These are phyloP conservation scores for Emergomyces pasteurianus DNA, from an alignment of 2,329 filamentous ascomycete genomes.

Conservation along the genomic window DNA sequence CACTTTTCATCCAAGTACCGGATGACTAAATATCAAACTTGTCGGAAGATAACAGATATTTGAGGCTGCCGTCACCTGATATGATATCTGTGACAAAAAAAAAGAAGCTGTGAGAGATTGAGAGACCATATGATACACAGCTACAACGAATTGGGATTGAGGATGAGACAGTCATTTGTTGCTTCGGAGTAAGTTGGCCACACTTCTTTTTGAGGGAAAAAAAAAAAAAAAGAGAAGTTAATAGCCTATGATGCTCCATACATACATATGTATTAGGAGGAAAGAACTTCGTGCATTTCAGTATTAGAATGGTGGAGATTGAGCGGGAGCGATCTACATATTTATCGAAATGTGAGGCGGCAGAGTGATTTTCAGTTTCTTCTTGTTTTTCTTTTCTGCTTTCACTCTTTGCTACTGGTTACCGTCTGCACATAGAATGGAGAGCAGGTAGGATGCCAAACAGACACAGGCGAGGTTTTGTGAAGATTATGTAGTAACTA, in stretches of 20 bases:
- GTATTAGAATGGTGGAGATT: background rate
- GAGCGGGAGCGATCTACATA: background rate
- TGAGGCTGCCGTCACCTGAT: conserved; percentile 57
- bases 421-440: too few relatives aligned
- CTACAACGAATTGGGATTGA: conserved; percentile 64
- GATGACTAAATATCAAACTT: conserved; percentile 86
- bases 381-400: background rate
- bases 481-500: too few relatives aligned
- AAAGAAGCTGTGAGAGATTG: conserved; percentile 59
- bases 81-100: conserved; percentile 55
- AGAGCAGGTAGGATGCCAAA: too few relatives aligned
- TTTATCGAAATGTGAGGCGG: background rate
- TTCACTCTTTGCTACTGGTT: too few relatives aligned
- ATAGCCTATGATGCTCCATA: background rate
- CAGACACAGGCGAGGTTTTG: too few relatives aligned
- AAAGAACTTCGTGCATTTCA: conserved; percentile 1
- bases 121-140: conserved; percentile 79
- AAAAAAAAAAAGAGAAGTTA: too few relatives aligned
- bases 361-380: background rate
- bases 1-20: conserved; percentile 81
- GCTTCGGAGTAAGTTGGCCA: conserved; percentile 57
- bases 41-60: conserved; percentile 65
- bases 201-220: too few relatives aligned
- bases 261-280: background rate
- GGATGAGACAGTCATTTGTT: conserved; percentile 59